Evolutionary conservation across 768 basidiomycete species (phyloP).

Genomic region (Termitomyces sp.): DNA sequence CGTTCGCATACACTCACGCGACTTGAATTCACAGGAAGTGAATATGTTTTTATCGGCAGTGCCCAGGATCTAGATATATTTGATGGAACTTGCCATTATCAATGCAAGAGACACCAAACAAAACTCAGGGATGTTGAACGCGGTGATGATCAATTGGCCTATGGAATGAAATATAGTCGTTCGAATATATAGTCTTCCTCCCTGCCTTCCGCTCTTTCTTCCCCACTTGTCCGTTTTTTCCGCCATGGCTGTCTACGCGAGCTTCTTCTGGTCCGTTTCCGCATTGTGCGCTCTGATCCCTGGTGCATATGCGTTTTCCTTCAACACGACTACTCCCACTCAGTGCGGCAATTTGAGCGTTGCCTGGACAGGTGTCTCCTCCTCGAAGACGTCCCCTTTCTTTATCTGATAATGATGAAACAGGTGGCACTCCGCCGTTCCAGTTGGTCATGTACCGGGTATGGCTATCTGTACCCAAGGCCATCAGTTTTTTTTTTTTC

Average conservation of each 20-base stretch:
- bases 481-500: slow-evolving; percentile 5
- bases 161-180: not conserved
- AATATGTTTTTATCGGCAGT: not conserved
- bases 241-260: slow-evolving; percentile 7
- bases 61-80: not conserved
- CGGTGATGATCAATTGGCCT: slow-evolving; percentile 12
- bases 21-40: too few species aligned
- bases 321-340: slow-evolving; percentile 36
- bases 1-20: too few species aligned
- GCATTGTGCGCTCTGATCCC: slow-evolving; percentile 17
- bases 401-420: slow-evolving; percentile 5
- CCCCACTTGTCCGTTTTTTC: slow-evolving; percentile 13
- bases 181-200: not conserved
- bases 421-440: slow-evolving; percentile 58
- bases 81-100: too few species aligned
- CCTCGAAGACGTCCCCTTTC: not conserved
- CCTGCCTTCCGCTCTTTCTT: slow-evolving; percentile 10
- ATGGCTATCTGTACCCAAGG: slow-evolving; percentile 12
- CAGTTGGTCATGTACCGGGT: slow-evolving; percentile 47
- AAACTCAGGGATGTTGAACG: too few species aligned
- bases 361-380: slow-evolving; percentile 52
- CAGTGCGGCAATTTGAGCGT: slow-evolving; percentile 59
- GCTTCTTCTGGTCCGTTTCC: slow-evolving; percentile 16
- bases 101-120: too few species aligned
- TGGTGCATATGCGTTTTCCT: slow-evolving; percentile 37